Percentiles rank a stretch among this genome's conserved stretches.
Evolutionary conservation across 164 flowering plant species (phyloP).

Genomic region (Tetracentron sinense): DNA sequence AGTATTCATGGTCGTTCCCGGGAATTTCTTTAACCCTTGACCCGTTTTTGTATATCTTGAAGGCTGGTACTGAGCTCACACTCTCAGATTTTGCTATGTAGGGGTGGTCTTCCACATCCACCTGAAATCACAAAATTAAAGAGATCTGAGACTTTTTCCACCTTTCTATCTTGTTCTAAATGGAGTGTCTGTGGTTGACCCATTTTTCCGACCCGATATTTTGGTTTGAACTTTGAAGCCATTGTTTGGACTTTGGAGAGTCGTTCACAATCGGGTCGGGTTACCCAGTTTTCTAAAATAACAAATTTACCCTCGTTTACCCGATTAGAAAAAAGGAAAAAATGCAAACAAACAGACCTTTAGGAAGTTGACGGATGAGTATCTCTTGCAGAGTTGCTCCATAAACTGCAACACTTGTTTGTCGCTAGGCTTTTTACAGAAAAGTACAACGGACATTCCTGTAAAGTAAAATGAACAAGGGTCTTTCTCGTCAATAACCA

Average conservation of each 20-base stretch:
- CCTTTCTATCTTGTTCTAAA: too few species aligned
- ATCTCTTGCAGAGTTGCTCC: constrained; percentile 48
- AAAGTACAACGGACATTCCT: constrained; percentile 73
- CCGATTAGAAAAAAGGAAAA: too few species aligned
- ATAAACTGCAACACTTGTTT: constrained; percentile 35
- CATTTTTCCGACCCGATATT: too few species aligned
- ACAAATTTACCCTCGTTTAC: too few species aligned
- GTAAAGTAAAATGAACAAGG: too few species aligned
- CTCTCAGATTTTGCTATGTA: constrained; percentile 31
- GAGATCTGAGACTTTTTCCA: too few species aligned
- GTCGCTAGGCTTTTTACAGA: constrained; percentile 38
- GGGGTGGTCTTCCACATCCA: constrained; percentile 37
- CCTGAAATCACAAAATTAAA: constrained; percentile 14
- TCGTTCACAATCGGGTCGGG: too few species aligned
- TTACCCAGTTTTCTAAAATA: too few species aligned
- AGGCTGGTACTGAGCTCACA: constrained; percentile 27
- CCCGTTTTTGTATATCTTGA: constrained; percentile 42
- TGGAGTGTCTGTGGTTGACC: too few species aligned
- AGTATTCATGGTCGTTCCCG: constrained; percentile 25
- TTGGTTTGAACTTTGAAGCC: too few species aligned
- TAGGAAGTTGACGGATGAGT: constrained; percentile 50
- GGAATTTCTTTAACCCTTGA: constrained; percentile 35
- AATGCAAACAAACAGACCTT: constrained; percentile 17
- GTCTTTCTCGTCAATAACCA: too few species aligned
- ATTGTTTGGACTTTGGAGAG: too few species aligned